Evolutionary conservation across 139 green algal species (phyloP).

Genomic region (Coccomyxa sp.): DNA sequence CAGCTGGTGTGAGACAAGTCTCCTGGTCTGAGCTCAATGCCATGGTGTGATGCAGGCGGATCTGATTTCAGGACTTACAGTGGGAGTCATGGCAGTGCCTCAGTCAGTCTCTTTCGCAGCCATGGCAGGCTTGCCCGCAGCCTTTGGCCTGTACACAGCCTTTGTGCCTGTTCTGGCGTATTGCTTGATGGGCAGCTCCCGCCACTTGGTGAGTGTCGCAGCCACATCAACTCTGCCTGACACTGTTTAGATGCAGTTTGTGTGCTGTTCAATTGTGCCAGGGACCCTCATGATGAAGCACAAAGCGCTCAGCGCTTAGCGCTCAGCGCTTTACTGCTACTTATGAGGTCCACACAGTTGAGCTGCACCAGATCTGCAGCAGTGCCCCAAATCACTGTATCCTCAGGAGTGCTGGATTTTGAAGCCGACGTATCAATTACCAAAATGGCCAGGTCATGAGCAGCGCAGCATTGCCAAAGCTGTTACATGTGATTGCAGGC

Average conservation of each 20-base stretch:
- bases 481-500: too few species aligned
- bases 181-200: conserved; percentile 50
- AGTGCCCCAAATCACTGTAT: too few species aligned
- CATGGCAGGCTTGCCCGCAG: conserved; percentile 46
- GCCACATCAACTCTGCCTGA: not conserved
- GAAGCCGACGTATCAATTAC: too few species aligned
- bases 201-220: conserved; percentile 16
- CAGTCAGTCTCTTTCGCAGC: conserved; percentile 50
- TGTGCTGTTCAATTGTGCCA: not conserved
- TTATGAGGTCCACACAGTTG: too few species aligned
- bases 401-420: too few species aligned
- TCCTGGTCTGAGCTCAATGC: not conserved
- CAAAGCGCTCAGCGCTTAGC: too few species aligned
- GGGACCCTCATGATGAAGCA: too few species aligned
- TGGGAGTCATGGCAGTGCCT: conserved; percentile 62
- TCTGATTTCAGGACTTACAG: conserved; percentile 44
- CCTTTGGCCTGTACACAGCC: conserved; percentile 72
- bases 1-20: too few species aligned
- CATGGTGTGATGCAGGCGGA: conserved; percentile 27
- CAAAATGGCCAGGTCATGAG: too few species aligned
- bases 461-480: too few species aligned
- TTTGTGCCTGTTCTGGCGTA: conserved; percentile 68
- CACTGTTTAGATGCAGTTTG: not conserved
- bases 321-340: too few species aligned
- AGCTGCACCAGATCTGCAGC: too few species aligned